A percentile compares a stretch with the other conserved stretches of the same genome.
These are phyloP conservation scores for Pseudomonodictys pantanalensis DNA, from an alignment of 495 filamentous ascomycete genomes.

Conservation along the genomic window DNA sequence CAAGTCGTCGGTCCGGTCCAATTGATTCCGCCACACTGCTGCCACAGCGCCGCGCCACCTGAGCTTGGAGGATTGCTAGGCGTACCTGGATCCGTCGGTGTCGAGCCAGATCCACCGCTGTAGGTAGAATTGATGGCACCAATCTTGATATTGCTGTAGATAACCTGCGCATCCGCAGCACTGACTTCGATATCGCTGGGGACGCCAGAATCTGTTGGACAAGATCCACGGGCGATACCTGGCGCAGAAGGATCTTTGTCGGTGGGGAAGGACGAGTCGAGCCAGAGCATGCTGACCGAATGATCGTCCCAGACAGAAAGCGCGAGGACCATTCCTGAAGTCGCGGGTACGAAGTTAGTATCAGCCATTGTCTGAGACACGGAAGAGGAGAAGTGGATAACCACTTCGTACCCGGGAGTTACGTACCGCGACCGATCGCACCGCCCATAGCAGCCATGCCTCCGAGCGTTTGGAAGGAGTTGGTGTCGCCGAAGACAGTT, in stretches of 20 bases:
- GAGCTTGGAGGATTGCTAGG: too few relatives aligned
- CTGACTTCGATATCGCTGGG: constrained; percentile 57
- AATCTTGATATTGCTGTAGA: constrained; percentile 64
- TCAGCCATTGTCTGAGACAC: too few relatives aligned
- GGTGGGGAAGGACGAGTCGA: constrained; percentile 71
- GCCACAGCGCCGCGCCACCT: too few relatives aligned
- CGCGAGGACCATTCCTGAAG: constrained; percentile 77
- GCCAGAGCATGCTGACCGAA: constrained; percentile 75
- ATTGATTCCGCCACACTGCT: too few relatives aligned
- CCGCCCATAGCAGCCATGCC: constrained; percentile 57
- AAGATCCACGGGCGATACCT: constrained; percentile 68
- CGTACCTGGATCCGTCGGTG: not conserved
- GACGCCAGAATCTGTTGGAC: constrained; percentile 57
- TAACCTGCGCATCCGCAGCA: constrained; percentile 54
- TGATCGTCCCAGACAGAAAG: constrained; percentile 79
- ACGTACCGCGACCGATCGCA: constrained; percentile 51
- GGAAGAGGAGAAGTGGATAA: too few relatives aligned
- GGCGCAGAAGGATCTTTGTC: constrained; percentile 52
- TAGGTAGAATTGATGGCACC: constrained; percentile 49
- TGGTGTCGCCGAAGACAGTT: constrained; percentile 57
- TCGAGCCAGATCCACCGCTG: constrained; percentile 1
- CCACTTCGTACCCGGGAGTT: too few relatives aligned
- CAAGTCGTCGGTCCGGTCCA: too few relatives aligned
- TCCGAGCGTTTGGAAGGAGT: constrained; percentile 58
- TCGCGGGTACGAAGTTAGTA: too few relatives aligned